A percentile compares a stretch with the other conserved stretches of the same genome.
Evolutionary conservation across 129 eudicot species (phyloP).

Genomic region (Flaveria ramosissima): DNA sequence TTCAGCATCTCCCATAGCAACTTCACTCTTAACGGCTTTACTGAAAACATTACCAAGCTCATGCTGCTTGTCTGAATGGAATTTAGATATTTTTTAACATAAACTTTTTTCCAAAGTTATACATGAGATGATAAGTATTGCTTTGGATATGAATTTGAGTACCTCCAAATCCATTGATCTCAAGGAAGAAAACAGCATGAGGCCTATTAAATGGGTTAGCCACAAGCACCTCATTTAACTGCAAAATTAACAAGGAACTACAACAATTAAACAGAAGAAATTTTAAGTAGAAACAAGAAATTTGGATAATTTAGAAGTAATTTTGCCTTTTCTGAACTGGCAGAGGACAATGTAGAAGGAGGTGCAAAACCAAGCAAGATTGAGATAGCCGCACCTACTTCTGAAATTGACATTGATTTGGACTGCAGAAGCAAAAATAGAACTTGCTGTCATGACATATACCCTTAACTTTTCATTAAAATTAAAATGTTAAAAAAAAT

Average conservation of each 20-base stretch:
- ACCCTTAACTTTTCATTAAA: background rate
- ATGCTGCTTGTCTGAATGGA: slow-evolving; percentile 45
- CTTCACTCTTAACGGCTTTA: slow-evolving; percentile 47
- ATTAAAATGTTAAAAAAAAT: background rate
- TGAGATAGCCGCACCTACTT: slow-evolving; percentile 80
- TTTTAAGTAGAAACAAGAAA: slow-evolving; percentile 1
- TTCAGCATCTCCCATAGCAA: slow-evolving; percentile 43
- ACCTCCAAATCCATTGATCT: slow-evolving; percentile 75
- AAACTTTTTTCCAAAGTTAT: background rate
- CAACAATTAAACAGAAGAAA: background rate
- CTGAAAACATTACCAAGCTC: slow-evolving; percentile 30
- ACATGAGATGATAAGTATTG: background rate
- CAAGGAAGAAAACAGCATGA: slow-evolving; percentile 67
- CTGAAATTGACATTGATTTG: slow-evolving; percentile 55
- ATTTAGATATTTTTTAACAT: background rate
- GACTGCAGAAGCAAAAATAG: slow-evolving; percentile 47
- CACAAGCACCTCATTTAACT: slow-evolving; percentile 79
- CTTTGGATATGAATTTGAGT: background rate
- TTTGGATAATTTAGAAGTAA: background rate
- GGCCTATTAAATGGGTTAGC: slow-evolving; percentile 92
- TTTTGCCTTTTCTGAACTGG: slow-evolving; percentile 75
- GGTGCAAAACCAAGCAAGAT: slow-evolving; percentile 87
- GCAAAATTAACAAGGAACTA: slow-evolving; percentile 35
- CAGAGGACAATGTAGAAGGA: slow-evolving; percentile 60
- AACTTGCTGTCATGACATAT: background rate